Percentiles rank a stretch among this genome's conserved stretches.
Conservation (phyloP, 805 yeast species). For the Candida boidinii region DNA sequence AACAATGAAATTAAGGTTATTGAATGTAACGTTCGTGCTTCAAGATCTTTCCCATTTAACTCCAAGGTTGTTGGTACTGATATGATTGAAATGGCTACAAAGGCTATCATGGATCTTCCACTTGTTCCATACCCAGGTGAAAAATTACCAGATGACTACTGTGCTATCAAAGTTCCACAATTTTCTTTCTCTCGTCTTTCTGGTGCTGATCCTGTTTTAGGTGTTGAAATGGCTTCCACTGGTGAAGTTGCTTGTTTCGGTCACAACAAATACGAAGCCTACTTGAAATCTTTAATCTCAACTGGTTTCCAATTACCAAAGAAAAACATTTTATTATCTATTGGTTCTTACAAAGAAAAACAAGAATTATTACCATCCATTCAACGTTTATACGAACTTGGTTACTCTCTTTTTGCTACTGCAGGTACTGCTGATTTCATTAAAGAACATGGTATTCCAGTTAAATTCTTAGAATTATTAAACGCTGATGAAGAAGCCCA, state of each 20-base stretch:
- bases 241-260: constrained; percentile 99
- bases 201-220: constrained; percentile 96
- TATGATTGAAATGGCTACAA: constrained; percentile 94
- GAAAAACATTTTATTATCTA: constrained; percentile 86
- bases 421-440: constrained; percentile 99
- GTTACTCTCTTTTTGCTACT: constrained; percentile 90
- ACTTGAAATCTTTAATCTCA: constrained; percentile 86
- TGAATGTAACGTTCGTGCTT: constrained; percentile 97
- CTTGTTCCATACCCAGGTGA: constrained; percentile 85
- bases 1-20: constrained; percentile 94
- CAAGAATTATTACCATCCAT: constrained; percentile 87
- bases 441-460: constrained; percentile 90
- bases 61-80: constrained; percentile 96
- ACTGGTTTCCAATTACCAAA: constrained; percentile 94
- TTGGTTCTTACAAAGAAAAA: constrained; percentile 97
- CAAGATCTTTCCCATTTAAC: constrained; percentile 98
- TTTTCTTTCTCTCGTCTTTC: constrained; percentile 94
- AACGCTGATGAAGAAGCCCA: constrained; percentile 61
- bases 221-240: constrained; percentile 99
- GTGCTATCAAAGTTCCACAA: constrained; percentile 95
- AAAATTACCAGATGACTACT: constrained; percentile 85
- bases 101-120: constrained; percentile 86
- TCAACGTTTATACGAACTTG: constrained; percentile 68
- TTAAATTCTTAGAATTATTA: constrained; percentile 87
- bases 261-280: constrained; percentile 93